phyloP scores from a whole-genome alignment of 441 rosid genomes.

The Pelargonium cotyledonis region DNA sequence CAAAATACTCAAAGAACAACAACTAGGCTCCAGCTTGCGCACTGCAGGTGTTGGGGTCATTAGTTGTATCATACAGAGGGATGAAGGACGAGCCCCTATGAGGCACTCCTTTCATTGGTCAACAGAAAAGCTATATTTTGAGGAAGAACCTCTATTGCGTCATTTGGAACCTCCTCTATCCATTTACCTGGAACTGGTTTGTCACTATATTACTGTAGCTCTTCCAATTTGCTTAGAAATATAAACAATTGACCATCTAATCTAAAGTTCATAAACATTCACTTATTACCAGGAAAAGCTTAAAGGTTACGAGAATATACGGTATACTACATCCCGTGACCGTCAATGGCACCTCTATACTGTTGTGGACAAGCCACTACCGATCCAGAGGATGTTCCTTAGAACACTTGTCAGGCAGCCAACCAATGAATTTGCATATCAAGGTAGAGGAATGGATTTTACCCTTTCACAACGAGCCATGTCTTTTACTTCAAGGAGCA shows the following conservation, averaged over 20 bases:
- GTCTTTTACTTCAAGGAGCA: constrained; percentile 77
- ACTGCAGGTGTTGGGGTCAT: constrained; percentile 87
- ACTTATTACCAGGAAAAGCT: constrained; percentile 74
- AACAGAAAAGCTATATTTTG: constrained; percentile 61
- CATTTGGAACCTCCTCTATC: constrained; percentile 98
- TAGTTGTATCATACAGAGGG: constrained; percentile 97
- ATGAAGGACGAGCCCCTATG: constrained; percentile 97
- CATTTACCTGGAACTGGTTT: constrained; percentile 90
- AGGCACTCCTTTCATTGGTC: constrained; percentile 99
- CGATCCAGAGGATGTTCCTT: constrained; percentile 89
- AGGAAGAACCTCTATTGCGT: constrained; percentile 90
- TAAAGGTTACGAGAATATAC: constrained; percentile 68
- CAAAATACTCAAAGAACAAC: constrained; percentile 85
- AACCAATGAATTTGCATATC: constrained; percentile 57
- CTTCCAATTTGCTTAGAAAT: constrained; percentile 10
- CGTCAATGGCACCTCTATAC: constrained; percentile 97
- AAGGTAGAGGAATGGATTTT: constrained; percentile 47
- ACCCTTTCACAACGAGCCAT: constrained; percentile 38
- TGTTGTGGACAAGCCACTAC: constrained; percentile 72
- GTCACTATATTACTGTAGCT: constrained; percentile 23
- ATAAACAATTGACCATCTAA: not conserved
- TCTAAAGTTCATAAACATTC: constrained; percentile 19
- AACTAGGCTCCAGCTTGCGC: constrained; percentile 63
- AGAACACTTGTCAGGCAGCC: constrained; percentile 95
- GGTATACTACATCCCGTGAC: constrained; percentile 76